Percentiles rank a stretch among this genome's conserved stretches.
Conservation (phyloP, 192 early-diverging fungal species). For the Paraglomus brasilianum region DNA sequence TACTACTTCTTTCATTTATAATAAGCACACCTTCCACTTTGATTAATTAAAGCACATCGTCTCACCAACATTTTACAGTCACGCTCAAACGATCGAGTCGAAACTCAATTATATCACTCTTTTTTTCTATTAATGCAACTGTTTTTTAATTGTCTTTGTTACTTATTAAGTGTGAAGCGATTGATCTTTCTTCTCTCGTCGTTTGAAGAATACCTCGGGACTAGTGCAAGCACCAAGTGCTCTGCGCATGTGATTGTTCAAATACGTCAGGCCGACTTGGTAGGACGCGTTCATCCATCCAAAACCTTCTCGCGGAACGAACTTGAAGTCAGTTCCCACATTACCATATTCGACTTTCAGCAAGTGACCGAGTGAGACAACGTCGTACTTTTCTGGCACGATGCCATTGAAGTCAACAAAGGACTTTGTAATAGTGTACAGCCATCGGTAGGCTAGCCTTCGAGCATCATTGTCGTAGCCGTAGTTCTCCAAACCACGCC, state of each 20-base stretch:
- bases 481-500: conserved; percentile 87
- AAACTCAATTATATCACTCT: no score
- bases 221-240: conserved; percentile 60
- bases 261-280: conserved; percentile 77
- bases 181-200: neutral
- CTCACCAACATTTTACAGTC: no score
- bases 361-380: conserved; percentile 85
- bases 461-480: conserved; percentile 69
- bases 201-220: conserved; percentile 25
- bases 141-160: no score
- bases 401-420: conserved; percentile 98
- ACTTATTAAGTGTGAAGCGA: no score
- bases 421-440: conserved; percentile 89
- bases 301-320: conserved; percentile 92
- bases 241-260: conserved; percentile 69
- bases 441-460: conserved; percentile 90
- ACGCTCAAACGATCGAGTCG: no score
- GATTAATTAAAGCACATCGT: no score
- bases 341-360: conserved; percentile 97
- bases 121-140: neutral
- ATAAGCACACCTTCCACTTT: no score
- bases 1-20: no score
- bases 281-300: conserved; percentile 98
- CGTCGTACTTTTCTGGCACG: conserved; percentile 97
- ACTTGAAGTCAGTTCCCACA: conserved; percentile 92